Evolutionary conservation across 495 filamentous ascomycete genomes (phyloP).

Genomic region (Neurospora sp.): DNA sequence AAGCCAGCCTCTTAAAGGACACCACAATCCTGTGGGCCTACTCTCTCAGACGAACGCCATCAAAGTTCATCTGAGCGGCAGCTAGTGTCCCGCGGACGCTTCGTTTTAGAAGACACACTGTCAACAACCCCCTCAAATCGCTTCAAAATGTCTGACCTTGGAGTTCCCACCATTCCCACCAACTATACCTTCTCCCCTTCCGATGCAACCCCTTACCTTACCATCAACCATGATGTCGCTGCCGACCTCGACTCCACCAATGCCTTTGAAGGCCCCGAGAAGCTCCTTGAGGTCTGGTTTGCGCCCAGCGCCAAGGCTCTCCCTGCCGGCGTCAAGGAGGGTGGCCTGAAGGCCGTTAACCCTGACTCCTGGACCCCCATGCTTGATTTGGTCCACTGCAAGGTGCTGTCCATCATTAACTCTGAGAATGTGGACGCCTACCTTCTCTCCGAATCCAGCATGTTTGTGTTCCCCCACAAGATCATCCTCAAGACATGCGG

Average conservation of each 20-base stretch:
- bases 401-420: conserved; percentile 87
- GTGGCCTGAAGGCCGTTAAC: conserved; percentile 78
- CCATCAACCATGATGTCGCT: conserved; percentile 93
- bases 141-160: conserved; percentile 72
- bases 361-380: conserved; percentile 87
- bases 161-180: conserved; percentile 66
- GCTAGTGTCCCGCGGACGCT: conserved; percentile 53
- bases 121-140: conserved; percentile 10
- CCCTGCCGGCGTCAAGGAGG: conserved; percentile 55
- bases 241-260: conserved; percentile 91
- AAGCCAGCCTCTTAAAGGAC: conserved; percentile 36
- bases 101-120: conserved; percentile 15
- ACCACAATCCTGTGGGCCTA: conserved; percentile 74
- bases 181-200: conserved; percentile 74
- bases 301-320: conserved; percentile 66
- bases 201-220: conserved; percentile 72
- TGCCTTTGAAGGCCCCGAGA: conserved; percentile 98
- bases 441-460: conserved; percentile 94
- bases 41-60: conserved; percentile 80
- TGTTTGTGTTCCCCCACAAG: conserved; percentile 99
- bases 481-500: conserved; percentile 98
- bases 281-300: conserved; percentile 98
- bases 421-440: conserved; percentile 98
- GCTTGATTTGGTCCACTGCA: conserved; percentile 96
- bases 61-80: conserved; percentile 85